These are phyloP conservation scores for Ceratobasidium sp. DNA, from an alignment of 1,284 basidiomycete species.

Conservation along the genomic window DNA sequence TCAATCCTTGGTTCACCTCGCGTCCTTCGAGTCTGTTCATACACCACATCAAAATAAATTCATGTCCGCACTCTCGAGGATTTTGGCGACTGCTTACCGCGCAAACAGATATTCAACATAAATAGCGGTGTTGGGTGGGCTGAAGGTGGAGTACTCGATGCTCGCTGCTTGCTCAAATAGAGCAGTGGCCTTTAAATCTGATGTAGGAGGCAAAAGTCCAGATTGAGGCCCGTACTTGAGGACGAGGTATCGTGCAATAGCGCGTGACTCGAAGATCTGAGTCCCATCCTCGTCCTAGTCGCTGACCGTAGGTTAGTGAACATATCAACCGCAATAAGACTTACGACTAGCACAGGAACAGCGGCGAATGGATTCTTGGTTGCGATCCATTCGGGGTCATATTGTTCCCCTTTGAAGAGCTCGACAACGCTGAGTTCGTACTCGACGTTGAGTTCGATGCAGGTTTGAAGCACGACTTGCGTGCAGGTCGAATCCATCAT, in stretches of 20 bases:
- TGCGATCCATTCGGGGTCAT: neutral
- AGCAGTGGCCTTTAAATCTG: conserved; percentile 49
- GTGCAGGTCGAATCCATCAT: conserved; percentile 30
- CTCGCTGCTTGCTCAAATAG: conserved; percentile 49
- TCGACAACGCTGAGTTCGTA: conserved; percentile 31
- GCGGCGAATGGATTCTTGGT: conserved; percentile 29
- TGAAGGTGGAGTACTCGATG: conserved; percentile 49
- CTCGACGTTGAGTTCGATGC: conserved; percentile 33
- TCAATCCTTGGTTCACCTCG: conserved; percentile 46
- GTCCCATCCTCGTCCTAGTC: conserved; percentile 39
- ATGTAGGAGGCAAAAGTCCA: conserved; percentile 44
- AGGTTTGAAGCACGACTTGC: conserved; percentile 22
- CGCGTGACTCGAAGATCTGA: conserved; percentile 55
- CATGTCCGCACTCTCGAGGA: neutral
- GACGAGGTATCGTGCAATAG: conserved; percentile 59
- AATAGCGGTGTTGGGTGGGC: conserved; percentile 35
- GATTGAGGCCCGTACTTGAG: conserved; percentile 53
- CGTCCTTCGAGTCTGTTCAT: conserved; percentile 39
- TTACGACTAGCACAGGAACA: conserved; percentile 31
- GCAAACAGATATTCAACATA: neutral
- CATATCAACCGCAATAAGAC: neutral
- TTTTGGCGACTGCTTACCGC: neutral
- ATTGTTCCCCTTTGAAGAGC: conserved; percentile 17
- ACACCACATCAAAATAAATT: neutral
- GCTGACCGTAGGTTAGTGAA: neutral